Evolutionary conservation across 163 green algal genomes (phyloP).

Genomic region (Scenedesmus sp.): DNA sequence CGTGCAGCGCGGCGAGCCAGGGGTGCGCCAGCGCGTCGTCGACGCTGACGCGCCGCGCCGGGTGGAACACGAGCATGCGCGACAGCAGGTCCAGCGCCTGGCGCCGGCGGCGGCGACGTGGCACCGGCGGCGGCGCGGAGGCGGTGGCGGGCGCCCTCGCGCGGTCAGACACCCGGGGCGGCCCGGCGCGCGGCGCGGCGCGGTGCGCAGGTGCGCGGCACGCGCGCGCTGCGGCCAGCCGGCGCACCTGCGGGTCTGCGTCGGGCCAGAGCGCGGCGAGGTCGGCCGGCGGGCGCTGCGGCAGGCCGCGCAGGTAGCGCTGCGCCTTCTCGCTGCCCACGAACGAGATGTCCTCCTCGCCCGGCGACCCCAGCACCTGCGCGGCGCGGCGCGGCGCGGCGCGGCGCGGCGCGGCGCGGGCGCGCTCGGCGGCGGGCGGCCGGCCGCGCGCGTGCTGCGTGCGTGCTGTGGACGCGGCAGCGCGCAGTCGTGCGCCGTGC

Average conservation of each 20-base stretch:
- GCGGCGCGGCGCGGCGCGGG: too few species aligned
- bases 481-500: too few species aligned
- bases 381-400: too few species aligned
- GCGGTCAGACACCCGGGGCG: too few species aligned
- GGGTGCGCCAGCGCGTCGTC: conserved; percentile 86
- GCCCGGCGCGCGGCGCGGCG: too few species aligned
- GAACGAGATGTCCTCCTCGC: conserved; percentile 77
- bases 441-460: too few species aligned
- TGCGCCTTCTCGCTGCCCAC: conserved; percentile 77
- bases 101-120: too few species aligned
- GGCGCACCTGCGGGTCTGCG: conserved; percentile 13
- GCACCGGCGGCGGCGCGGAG: neutral
- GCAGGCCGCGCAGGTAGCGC: conserved; percentile 71
- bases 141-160: too few species aligned
- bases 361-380: conserved; percentile 74
- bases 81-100: conserved; percentile 92
- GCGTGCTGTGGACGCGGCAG: too few species aligned
- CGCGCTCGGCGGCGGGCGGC: too few species aligned
- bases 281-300: conserved; percentile 6
- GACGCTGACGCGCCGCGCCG: conserved; percentile 85
- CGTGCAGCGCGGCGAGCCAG: conserved; percentile 89
- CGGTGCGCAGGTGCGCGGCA: too few species aligned
- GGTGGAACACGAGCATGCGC: conserved; percentile 95
- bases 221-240: too few species aligned
- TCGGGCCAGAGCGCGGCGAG: conserved; percentile 36